Base-by-base conservation (phyloP, 202 grass and related monocot species). In the Bolboschoenoplectus hybrid region DNA sequence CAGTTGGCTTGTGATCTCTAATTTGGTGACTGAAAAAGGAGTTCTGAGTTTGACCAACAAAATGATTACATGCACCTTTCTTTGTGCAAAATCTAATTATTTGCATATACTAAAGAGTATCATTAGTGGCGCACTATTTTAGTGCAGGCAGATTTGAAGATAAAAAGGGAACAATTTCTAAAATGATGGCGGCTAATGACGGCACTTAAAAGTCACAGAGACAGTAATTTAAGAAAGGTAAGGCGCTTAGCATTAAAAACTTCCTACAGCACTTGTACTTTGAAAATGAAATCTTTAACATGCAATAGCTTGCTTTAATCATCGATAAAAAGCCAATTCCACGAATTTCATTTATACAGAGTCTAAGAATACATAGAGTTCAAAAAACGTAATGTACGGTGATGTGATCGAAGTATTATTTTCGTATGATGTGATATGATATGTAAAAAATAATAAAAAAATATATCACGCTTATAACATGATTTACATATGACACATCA, bases 101-200 rank as follows among this genome's bases (percentile, higher is more conserved):
- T 75, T 16, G 16, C 43, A 45, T 71, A 45, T 71, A 71, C 36
- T 67, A 71, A 74, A 74, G 44, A 51, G 8, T 26, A 74, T 74
- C n/a, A 74, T 51, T 74, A 51, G 71, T 74, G 71, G 70, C 19
- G 9, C 71, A 51, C 32, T 14, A 75, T 12, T 36, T 14, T 36
- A 75, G 47, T 75, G 72, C 72, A 9, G 13, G 26, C 38, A 3
- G 47, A 75, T 75, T 75, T 72, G 17, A 46, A 46, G 26, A 64
- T 17, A 74, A 51, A 52, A 51, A 52, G 71, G 26, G 4, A 13
- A 53, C 47, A 53, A 53, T 35, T 53, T 36, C 72, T 36, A 76
- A 35, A 53, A 53, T 55, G 20, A 51, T 76, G 72, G 72, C 72
- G 53, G 26, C 72, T 53, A 55, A 75, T 75, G 46, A 75, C 20